phyloP scores from a whole-genome alignment of 2,329 filamentous ascomycete genomes.

The Colletotrichum sp. region DNA sequence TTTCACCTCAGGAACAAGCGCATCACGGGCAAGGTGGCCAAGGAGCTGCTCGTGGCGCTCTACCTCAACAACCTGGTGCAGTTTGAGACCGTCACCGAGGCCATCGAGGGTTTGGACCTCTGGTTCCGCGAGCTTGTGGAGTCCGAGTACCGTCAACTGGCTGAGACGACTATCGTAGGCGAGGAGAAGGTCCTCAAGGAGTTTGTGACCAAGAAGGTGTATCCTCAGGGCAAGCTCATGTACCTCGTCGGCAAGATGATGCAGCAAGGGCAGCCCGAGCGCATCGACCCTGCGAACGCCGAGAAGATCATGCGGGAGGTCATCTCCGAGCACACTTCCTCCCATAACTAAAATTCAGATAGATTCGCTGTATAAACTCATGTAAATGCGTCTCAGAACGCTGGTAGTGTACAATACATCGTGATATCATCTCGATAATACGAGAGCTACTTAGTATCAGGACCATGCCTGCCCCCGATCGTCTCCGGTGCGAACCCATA shows the following conservation, averaged over 20 bases:
- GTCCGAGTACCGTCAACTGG: slow-evolving; percentile 53
- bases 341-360: not conserved
- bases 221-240: slow-evolving; percentile 64
- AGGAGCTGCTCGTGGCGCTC: slow-evolving; percentile 59
- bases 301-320: slow-evolving; percentile 47
- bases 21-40: slow-evolving; percentile 62
- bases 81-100: slow-evolving; percentile 40
- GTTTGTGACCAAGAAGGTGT: slow-evolving; percentile 47
- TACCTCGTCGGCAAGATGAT: slow-evolving; percentile 65
- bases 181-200: slow-evolving; percentile 51
- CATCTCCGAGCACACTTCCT: slow-evolving; percentile 25
- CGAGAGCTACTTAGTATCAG: slow-evolving; percentile 1
- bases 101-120: slow-evolving; percentile 50
- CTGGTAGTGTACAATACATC: slow-evolving; percentile 10
- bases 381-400: not conserved
- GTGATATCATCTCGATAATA: slow-evolving; percentile 8
- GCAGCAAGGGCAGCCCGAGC: slow-evolving; percentile 54
- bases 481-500: slow-evolving; percentile 33
- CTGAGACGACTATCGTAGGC: slow-evolving; percentile 44
- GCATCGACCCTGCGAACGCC: slow-evolving; percentile 57
- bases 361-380: not conserved
- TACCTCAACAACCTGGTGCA: slow-evolving; percentile 51
- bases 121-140: slow-evolving; percentile 59
- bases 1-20: slow-evolving; percentile 48
- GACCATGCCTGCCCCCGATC: not conserved